phyloP scores from a whole-genome alignment of 495 filamentous ascomycete species.

The Aspergillus egyptiacus region DNA sequence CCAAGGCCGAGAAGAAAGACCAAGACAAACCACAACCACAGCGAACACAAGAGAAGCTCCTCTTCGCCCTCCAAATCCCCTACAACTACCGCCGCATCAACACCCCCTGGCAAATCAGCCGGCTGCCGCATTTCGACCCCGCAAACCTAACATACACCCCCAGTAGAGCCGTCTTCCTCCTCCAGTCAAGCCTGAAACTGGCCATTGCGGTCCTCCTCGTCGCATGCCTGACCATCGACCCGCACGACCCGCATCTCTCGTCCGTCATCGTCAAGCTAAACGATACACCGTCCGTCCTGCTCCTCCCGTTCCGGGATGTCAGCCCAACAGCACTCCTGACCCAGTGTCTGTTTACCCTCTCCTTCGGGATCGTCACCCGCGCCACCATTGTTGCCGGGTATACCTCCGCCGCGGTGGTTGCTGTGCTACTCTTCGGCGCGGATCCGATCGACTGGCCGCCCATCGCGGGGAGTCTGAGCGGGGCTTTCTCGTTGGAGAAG shows the following conservation, averaged over 20 bases:
- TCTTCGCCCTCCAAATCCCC: slow-evolving; percentile 11
- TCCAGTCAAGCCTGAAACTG: background rate
- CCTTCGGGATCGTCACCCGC: slow-evolving; percentile 17
- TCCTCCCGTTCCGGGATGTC: slow-evolving; percentile 1
- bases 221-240: slow-evolving; percentile 14
- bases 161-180: slow-evolving; percentile 1
- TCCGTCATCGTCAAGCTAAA: slow-evolving; percentile 2
- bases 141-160: background rate
- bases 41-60: background rate
- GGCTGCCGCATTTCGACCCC: slow-evolving; percentile 3
- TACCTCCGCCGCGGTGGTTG: background rate
- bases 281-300: background rate
- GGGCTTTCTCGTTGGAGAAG: slow-evolving; percentile 12
- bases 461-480: slow-evolving; percentile 5
- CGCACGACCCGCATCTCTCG: background rate
- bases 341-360: slow-evolving; percentile 10
- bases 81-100: slow-evolving; percentile 24
- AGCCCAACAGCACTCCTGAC: background rate
- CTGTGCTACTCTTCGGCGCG: slow-evolving; percentile 6
- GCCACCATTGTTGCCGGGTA: slow-evolving; percentile 13
- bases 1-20: background rate
- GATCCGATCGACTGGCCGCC: slow-evolving; percentile 17
- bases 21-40: background rate
- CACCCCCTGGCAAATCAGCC: slow-evolving; percentile 18
- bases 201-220: background rate